Conservation (phyloP, 108 stramenopile genomes). For the Cyclotella distinguenda region DNA sequence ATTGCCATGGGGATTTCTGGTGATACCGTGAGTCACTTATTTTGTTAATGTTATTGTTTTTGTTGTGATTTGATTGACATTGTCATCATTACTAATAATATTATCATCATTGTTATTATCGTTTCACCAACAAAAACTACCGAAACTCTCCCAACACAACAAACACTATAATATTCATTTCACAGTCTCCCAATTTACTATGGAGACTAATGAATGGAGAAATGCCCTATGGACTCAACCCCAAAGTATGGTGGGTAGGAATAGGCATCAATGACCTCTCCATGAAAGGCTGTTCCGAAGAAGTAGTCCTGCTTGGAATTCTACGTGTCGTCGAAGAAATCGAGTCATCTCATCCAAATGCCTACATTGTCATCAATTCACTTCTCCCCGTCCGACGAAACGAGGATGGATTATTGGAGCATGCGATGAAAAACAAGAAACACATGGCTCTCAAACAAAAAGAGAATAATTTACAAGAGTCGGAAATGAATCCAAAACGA, state of each 20-base stretch:
- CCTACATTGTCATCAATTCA: constrained; percentile 61
- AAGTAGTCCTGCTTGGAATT: constrained; percentile 67
- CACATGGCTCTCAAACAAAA: constrained; percentile 41
- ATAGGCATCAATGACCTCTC: constrained; percentile 75
- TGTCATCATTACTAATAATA: too few species aligned
- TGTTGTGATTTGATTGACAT: too few species aligned
- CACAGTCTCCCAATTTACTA: constrained; percentile 58
- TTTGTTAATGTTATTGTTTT: background rate
- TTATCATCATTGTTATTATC: too few species aligned
- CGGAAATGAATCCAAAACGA: constrained; percentile 32
- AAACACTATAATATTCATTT: too few species aligned
- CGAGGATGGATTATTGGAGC: constrained; percentile 40
- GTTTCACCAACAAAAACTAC: too few species aligned
- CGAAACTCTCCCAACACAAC: too few species aligned
- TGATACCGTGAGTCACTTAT: constrained; percentile 49
- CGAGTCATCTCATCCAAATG: constrained; percentile 37
- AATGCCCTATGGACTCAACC: constrained; percentile 48
- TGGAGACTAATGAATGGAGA: constrained; percentile 81
- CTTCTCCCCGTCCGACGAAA: constrained; percentile 53
- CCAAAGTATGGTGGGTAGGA: constrained; percentile 51
- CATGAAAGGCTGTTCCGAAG: constrained; percentile 61
- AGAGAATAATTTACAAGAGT: constrained; percentile 28
- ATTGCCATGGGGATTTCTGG: constrained; percentile 71
- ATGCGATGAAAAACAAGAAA: constrained; percentile 31
- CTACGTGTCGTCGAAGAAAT: constrained; percentile 66